phyloP scores from a whole-genome alignment of 495 filamentous ascomycete species.

The Neurospora sublineolata region DNA sequence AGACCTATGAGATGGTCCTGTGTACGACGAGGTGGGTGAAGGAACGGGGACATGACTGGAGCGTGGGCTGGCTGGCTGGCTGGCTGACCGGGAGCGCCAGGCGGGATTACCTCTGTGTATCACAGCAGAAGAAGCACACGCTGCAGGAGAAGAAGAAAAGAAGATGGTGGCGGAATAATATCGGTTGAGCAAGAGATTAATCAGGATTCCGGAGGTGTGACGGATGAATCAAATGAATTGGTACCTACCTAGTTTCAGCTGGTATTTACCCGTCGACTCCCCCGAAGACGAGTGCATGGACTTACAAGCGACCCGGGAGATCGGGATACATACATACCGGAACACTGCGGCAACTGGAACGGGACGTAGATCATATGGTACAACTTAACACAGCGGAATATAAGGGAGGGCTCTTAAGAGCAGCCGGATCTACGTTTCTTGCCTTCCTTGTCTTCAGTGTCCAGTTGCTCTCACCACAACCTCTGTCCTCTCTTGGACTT shows the following conservation, averaged over 20 bases:
- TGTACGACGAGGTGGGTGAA: neutral
- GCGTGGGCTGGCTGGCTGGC: neutral
- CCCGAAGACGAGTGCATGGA: neutral
- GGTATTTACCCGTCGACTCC: neutral
- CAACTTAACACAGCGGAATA: neutral
- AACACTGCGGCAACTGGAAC: neutral
- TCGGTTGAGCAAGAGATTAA: neutral
- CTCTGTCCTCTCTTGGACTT: neutral
- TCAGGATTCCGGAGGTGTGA: neutral
- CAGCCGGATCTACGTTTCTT: neutral
- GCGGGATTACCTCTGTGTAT: neutral
- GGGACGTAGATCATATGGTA: neutral
- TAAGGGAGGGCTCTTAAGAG: neutral
- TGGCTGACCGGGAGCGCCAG: neutral
- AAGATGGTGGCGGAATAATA: neutral
- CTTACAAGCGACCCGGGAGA: neutral
- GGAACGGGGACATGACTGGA: neutral
- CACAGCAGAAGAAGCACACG: neutral
- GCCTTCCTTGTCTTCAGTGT: neutral
- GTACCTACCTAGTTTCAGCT: neutral
- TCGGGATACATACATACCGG: neutral
- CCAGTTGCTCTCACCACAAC: neutral
- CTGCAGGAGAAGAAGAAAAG: neutral
- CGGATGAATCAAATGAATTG: neutral
- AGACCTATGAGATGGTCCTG: neutral